Evolutionary conservation across 805 yeast genomes (phyloP).

Genomic region (Candida rishiriensis): DNA sequence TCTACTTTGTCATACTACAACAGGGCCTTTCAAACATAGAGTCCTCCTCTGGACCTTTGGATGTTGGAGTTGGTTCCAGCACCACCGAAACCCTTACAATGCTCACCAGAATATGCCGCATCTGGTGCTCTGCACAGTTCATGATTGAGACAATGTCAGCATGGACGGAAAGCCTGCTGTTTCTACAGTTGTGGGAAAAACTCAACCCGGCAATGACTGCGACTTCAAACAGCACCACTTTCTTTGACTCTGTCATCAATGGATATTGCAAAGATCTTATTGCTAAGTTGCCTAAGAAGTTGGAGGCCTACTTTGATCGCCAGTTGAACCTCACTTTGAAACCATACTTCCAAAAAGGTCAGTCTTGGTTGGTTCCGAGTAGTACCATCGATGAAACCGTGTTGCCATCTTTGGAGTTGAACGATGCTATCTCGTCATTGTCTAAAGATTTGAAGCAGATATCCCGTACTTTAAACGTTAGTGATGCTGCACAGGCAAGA

Average conservation of each 20-base stretch:
- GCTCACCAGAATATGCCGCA: constrained; percentile 38
- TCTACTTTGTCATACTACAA: constrained; percentile 41
- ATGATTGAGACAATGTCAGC: constrained; percentile 33
- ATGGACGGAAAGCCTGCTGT: constrained; percentile 41
- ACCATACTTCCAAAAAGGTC: constrained; percentile 29
- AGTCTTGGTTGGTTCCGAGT: constrained; percentile 21
- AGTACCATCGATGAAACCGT: neutral
- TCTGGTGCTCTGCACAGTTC: constrained; percentile 34
- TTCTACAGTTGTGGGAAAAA: constrained; percentile 38
- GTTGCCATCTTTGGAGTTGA: constrained; percentile 20
- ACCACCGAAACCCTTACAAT: constrained; percentile 10
- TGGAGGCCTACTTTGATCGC: constrained; percentile 31
- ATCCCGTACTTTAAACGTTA: constrained; percentile 24
- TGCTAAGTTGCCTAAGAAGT: constrained; percentile 24
- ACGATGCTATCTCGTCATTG: constrained; percentile 22
- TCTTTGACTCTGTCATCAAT: constrained; percentile 39
- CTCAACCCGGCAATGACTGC: constrained; percentile 16
- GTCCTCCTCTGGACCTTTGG: constrained; percentile 25
- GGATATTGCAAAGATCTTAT: constrained; percentile 33
- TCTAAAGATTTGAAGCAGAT: constrained; percentile 27
- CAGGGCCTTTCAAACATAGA: constrained; percentile 41
- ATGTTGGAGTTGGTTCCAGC: too few relatives aligned
- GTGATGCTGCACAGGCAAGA: constrained; percentile 27
- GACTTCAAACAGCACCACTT: constrained; percentile 28
- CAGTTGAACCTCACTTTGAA: constrained; percentile 35